Base-by-base conservation (phyloP, 1,284 basidiomycete genomes). In the Ceratobasidium sp. region DNA sequence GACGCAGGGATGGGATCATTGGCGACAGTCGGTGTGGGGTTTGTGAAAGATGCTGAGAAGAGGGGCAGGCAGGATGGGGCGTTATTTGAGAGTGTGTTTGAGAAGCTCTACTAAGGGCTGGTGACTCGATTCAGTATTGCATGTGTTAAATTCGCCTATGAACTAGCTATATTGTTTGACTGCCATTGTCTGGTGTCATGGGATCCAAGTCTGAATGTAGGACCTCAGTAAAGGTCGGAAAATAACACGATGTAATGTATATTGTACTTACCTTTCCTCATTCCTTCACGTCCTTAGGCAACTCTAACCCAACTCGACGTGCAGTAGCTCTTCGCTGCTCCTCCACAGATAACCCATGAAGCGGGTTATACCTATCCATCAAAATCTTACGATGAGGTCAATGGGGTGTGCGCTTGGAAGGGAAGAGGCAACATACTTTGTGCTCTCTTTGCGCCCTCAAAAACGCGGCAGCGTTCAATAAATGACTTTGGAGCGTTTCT, bases 341-440 rank as follows among this genome's bases (percentile, higher is more conserved):
- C 22, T 67, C 62, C 1, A 67, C 62, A 27, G 62, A 43, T 12
- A 67, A 31, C 4, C 62, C 62, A 22, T 67, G 38, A 20, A 67
- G 64, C 13, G 64, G 64, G 31, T 67, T 67, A 45, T 67, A 67
- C 34, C 64, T 67, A 31, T 67, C 64, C 64, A 67, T 67, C 31
- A 67, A 42, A 45, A 55, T 20, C 64, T 67, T 13, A 13, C 17
- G 15, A 22, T 10, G 13, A 7, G 32, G 6, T 38, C n/a, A 12
- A 1, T 20, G 15, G 45, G 52, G 8, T 2, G 17, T 25, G 20
- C 12, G 3, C 35, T 29, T 8, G 10, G 22, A 54, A 29, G 31
- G 22, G 5, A 5, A 55, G 35, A 35, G 20, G 13, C 15, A 22
- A 43, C 47, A 20, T 25, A 67, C 64, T 27, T 67, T 67, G 40